Conservation (phyloP, 371 early-diverging fungal species). For the Mucor lusitanicus region DNA sequence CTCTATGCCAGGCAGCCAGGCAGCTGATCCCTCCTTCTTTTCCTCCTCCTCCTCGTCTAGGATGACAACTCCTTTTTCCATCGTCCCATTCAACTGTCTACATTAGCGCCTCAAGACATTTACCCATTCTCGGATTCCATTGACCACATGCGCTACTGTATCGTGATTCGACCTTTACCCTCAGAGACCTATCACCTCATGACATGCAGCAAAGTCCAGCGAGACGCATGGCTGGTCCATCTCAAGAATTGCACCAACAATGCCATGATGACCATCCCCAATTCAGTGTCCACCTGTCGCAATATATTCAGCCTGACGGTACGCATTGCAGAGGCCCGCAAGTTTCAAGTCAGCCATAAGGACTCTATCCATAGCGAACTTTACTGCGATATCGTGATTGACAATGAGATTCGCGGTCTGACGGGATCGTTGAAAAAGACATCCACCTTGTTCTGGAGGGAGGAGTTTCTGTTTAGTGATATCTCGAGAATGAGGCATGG, state of each 20-base stretch:
- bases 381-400: constrained; percentile 52
- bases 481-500: constrained; percentile 44
- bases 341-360: constrained; percentile 32
- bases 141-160: constrained; percentile 53
- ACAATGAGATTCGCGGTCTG: constrained; percentile 53
- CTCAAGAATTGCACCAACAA: constrained; percentile 50
- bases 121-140: constrained; percentile 53
- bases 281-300: constrained; percentile 1
- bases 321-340: constrained; percentile 51
- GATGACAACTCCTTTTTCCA: constrained; percentile 20
- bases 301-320: constrained; percentile 40
- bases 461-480: constrained; percentile 53
- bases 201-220: constrained; percentile 46
- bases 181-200: constrained; percentile 54
- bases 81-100: constrained; percentile 20
- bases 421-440: constrained; percentile 45
- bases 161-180: constrained; percentile 47
- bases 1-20: not conserved
- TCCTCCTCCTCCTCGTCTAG: not conserved
- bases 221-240: constrained; percentile 55
- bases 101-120: constrained; percentile 40
- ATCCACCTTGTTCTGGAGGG: constrained; percentile 47
- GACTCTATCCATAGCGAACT: constrained; percentile 29
- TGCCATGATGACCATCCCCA: constrained; percentile 3
- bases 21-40: not conserved